Evolutionary conservation across 768 basidiomycete species (phyloP), one percentile per base, ranked within the genome.

Genomic region (Auriscalpium microsporum): DNA sequence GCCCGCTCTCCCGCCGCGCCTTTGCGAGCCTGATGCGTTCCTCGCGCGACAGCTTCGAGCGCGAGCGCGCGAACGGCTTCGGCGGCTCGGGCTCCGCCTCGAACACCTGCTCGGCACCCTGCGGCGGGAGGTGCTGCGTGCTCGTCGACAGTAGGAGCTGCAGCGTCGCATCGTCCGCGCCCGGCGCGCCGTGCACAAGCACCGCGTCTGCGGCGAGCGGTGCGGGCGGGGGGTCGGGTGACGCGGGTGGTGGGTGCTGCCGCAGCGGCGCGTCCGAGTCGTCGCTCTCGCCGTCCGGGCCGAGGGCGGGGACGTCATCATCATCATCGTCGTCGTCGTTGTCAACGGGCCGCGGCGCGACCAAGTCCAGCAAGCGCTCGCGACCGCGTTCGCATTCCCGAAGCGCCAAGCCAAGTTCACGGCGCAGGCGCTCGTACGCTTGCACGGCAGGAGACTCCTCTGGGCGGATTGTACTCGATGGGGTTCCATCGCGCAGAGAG

Each of bases 331-430:
- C 75, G 2, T 73, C 74, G 1, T 72, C 73, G 5, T 70, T 67
- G 5, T 60, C 35, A 52, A 28, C 37, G 61, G 53, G 60, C 4
- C 72, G 69, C 0, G 82, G 82, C n/a, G 73, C 65, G 4, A 88
- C 68, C 53, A 86, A 69, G 50, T 81, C 78, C 1, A 84, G 60
- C 35, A 92, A 71, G 16, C 78, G 77, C 42, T 81, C 84, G 16
- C 86, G 73, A 0, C 90, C 90, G 8, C 90, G 79, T 68, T 92
- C 90, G 64, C 88, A 92, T 63, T 92, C 90, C 8, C 89, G 72
- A 34, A 92, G 69, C 1, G 88, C 90, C 21, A 86, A 68, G 8
- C 90, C 90, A 8, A 93, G 76, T 62, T 91, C 87, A 5, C 82
- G 77, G 10, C 90, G 78, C 14, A 92, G 73, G 0, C 83, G 73